Percentiles rank a stretch among this genome's conserved stretches.
These are phyloP conservation scores for Wickerhamiella slavikovae DNA, from an alignment of 805 yeast genomes.

Conservation along the genomic window DNA sequence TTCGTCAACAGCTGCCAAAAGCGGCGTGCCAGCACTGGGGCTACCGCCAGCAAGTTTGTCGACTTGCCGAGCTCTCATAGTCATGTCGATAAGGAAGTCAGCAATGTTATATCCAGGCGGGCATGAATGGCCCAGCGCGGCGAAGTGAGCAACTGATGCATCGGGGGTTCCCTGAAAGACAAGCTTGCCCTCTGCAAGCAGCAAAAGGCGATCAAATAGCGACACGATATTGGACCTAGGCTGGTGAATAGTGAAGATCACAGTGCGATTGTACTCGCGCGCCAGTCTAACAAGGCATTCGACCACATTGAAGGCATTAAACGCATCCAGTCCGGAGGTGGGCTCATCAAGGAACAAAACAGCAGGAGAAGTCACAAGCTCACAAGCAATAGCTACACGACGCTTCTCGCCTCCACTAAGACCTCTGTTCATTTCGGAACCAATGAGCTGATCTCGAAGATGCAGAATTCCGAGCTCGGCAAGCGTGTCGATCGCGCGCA, in stretches of 20 bases:
- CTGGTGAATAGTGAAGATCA: constrained; percentile 87
- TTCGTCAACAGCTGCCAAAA: constrained; percentile 2
- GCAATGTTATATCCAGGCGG: constrained; percentile 88
- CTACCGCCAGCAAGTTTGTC: not conserved
- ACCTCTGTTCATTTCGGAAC: constrained; percentile 77
- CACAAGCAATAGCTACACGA: constrained; percentile 86
- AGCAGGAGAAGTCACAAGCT: constrained; percentile 72
- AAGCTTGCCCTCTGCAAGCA: constrained; percentile 68
- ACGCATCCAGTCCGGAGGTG: constrained; percentile 88
- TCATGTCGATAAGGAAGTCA: constrained; percentile 77
- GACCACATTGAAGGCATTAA: constrained; percentile 77
- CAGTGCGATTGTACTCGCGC: constrained; percentile 61
- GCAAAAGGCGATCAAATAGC: constrained; percentile 59
- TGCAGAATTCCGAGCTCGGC: constrained; percentile 65
- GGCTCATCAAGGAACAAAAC: constrained; percentile 78
- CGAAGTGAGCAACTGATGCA: constrained; percentile 56
- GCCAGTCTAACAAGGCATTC: constrained; percentile 70
- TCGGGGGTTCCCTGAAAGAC: constrained; percentile 76
- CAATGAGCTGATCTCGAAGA: constrained; percentile 71
- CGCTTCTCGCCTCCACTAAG: constrained; percentile 87
- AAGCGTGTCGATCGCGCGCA: constrained; percentile 68
- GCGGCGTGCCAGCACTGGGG: not conserved
- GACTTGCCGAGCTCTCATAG: constrained; percentile 32
- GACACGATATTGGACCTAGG: constrained; percentile 93
- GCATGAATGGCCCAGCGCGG: constrained; percentile 54